Base-by-base conservation (phyloP, 1,284 basidiomycete genomes). In the Fistulinella cinereoalba region DNA sequence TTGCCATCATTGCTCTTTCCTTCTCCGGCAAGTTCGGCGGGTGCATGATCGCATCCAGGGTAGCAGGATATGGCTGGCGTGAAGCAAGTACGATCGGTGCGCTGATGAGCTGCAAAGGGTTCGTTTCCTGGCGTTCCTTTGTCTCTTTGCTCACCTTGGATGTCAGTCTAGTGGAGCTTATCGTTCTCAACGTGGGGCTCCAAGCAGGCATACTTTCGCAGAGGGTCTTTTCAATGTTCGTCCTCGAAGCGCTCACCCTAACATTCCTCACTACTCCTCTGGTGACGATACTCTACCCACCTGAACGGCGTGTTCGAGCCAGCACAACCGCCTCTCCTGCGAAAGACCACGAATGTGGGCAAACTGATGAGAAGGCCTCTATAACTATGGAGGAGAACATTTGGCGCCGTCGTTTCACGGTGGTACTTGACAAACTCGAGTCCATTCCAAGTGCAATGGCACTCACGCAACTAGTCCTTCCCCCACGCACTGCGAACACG, bases 51-150 rank as follows among this genome's bases (percentile, higher is more conserved):
- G 77, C 86, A 0, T 91, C 93, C 0, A 77, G 72, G 51, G 68
- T 76, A 1, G 78, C 80, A 29, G 85, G 86, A 0, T 94, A 93
- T 69, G 79, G 69, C 37, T 77, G 77, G 73, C 77, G 95, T 49
- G 95, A 98, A 67, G 78, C 86, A 0, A 78, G 83, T 25, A 86
- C 94, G 0, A 85, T 97, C 45, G 96, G 95, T 1, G 85, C 88
- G 22, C 70, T 99, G 51, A 97, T 99, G 95, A 88, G 84, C 60
- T 97, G 94, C 68, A 97, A 97, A 73, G 94, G 94, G 83, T 90
- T 47, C 44, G 75, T 62, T 7, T 23, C 6, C 39, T 5, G 23
- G 10, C 2, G 8, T 4, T n/a, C 23, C 4, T 9, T 19, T 5
- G 22, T 13, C 32, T 23, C 29, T 24, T 25, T 19, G 27, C 42